Conservation (phyloP, 163 green algal genomes). For the Trebouxiophyceae sp. region DNA sequence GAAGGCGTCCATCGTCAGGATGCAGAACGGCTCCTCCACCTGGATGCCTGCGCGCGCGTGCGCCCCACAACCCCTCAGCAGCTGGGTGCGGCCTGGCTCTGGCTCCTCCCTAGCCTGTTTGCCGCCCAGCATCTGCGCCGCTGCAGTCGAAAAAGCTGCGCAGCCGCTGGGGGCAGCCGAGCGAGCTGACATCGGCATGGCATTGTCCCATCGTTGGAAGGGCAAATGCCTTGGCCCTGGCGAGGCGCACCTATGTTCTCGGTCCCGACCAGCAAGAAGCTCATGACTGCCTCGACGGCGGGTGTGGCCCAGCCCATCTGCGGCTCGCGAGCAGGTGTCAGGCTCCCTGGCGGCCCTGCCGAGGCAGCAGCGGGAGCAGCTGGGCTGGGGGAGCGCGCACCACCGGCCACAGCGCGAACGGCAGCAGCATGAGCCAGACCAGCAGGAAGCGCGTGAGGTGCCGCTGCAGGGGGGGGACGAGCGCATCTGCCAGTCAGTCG, state of each 20-base stretch:
- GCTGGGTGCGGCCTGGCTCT: neutral
- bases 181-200: too few species aligned
- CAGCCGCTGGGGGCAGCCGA: neutral
- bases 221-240: neutral
- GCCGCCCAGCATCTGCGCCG: neutral
- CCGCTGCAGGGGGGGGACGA: neutral
- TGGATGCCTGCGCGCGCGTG: too few species aligned
- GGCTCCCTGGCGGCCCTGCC: neutral
- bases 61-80: neutral
- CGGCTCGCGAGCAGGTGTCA: neutral
- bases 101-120: too few species aligned
- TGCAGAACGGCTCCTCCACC: slow-evolving; percentile 53
- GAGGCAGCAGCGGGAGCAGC: neutral
- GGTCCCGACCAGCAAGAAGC: slow-evolving; percentile 31
- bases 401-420: slow-evolving; percentile 36
- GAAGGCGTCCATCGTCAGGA: slow-evolving; percentile 24
- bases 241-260: slow-evolving; percentile 46
- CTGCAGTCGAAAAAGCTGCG: neutral
- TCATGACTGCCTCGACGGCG: slow-evolving; percentile 7
- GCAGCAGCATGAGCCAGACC: slow-evolving; percentile 50
- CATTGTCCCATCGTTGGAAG: neutral
- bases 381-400: slow-evolving; percentile 2
- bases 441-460: slow-evolving; percentile 39
- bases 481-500: neutral
- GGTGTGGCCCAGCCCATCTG: slow-evolving; percentile 30